Evolutionary conservation across 441 rosid genomes (phyloP), one percentile per base, ranked within the genome.

Genomic region (Bocquillonia castaneifolia): DNA sequence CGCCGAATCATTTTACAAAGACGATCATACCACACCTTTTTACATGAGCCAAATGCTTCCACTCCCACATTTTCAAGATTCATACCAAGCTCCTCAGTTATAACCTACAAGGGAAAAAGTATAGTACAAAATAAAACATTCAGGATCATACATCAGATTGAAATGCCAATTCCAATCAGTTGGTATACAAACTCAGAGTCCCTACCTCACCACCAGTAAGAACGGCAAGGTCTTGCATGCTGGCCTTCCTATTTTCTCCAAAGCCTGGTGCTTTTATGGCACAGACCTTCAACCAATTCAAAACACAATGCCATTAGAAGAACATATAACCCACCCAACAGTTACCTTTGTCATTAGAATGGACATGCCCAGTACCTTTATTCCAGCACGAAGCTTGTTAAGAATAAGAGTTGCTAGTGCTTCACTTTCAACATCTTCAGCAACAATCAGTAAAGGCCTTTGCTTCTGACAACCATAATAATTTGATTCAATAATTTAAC

Each of bases 181-280:
- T n/a, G n/a, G n/a, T n/a, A n/a, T n/a, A n/a, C n/a, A n/a, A n/a
- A n/a, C n/a, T n/a, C n/a, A n/a, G n/a, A n/a, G n/a, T n/a, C n/a
- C 80, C 72, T 67, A 88, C 97, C 79, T 89, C 82, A 51, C 90
- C 97, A 64, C 96, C 96, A 3, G 96, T 89, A 58, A 91, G 89
- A 42, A 63, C 79, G 15, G 96, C 92, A 64, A 89, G 96, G 72
- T 92, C 97, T 26, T 89, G 92, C 69, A 92, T 75, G 61, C 76
- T 76, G 39, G 93, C 83, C 79, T 84, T 89, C 79, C 96, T 79
- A 71, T 92, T 92, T 78, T 92, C 97, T 68, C 97, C 97, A 72
- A 92, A 92, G 15, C 92, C 94, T 23, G 97, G 96, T 44, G 97
- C 96, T 70, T 92, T 92, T 50, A 92, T 80, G 68, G 97, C 88